Conservation (phyloP, 371 early-diverging fungal genomes). For the Mucor velutinosus region DNA sequence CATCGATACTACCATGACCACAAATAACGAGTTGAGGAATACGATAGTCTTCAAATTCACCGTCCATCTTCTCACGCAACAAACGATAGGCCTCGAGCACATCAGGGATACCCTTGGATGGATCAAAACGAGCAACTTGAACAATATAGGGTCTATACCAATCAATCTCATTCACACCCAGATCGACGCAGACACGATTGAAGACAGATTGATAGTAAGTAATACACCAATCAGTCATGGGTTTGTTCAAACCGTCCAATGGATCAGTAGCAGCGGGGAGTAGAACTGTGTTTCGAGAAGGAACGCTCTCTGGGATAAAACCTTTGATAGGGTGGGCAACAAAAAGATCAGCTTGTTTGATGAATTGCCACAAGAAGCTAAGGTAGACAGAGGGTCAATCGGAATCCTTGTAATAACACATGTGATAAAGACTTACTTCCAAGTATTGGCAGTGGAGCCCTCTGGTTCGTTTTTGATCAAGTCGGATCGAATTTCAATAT, state of each 20-base stretch:
- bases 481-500: slow-evolving; percentile 84
- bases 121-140: slow-evolving; percentile 90
- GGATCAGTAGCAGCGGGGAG: slow-evolving; percentile 82
- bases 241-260: slow-evolving; percentile 78
- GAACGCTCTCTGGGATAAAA: slow-evolving; percentile 75
- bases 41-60: slow-evolving; percentile 33
- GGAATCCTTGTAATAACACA: background rate
- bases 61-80: slow-evolving; percentile 59
- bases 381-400: background rate
- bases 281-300: slow-evolving; percentile 62
- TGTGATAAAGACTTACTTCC: slow-evolving; percentile 46
- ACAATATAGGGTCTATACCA: slow-evolving; percentile 76
- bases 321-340: slow-evolving; percentile 77
- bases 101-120: slow-evolving; percentile 89
- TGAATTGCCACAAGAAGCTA: slow-evolving; percentile 75
- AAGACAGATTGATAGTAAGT: slow-evolving; percentile 77
- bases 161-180: slow-evolving; percentile 65
- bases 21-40: slow-evolving; percentile 79
- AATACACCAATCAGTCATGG: slow-evolving; percentile 45
- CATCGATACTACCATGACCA: slow-evolving; percentile 88
- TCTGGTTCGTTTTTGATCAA: slow-evolving; percentile 55
- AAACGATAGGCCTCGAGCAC: slow-evolving; percentile 72
- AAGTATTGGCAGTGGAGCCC: slow-evolving; percentile 66
- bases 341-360: slow-evolving; percentile 75
- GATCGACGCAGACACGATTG: slow-evolving; percentile 76